Evolutionary conservation across 2,329 filamentous ascomycete genomes (phyloP).

Genomic region (Corniculantispora saksenae): DNA sequence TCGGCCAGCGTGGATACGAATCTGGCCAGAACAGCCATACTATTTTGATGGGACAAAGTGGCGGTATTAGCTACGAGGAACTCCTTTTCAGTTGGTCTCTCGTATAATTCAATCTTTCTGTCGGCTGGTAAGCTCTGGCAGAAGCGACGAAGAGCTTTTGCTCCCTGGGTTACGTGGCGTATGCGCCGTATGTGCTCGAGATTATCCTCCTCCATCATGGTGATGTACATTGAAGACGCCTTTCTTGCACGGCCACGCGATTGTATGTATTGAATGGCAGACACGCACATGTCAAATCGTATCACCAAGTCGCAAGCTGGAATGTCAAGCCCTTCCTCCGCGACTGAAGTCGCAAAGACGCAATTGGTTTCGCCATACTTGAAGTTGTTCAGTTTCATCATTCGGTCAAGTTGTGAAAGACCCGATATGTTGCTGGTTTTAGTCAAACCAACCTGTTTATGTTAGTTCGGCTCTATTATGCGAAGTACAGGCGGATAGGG

Average conservation of each 20-base stretch:
- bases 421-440: slow-evolving; percentile 49
- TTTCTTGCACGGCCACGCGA: slow-evolving; percentile 85
- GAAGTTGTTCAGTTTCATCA: slow-evolving; percentile 69
- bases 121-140: slow-evolving; percentile 75
- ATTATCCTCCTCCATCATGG: slow-evolving; percentile 79
- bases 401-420: slow-evolving; percentile 72
- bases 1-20: slow-evolving; percentile 67
- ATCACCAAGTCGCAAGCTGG: slow-evolving; percentile 68
- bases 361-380: slow-evolving; percentile 61
- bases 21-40: slow-evolving; percentile 68
- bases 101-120: slow-evolving; percentile 49
- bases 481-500: background rate
- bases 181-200: slow-evolving; percentile 57
- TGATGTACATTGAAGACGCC: slow-evolving; percentile 74
- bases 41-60: slow-evolving; percentile 76
- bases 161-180: slow-evolving; percentile 60
- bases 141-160: slow-evolving; percentile 69
- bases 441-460: slow-evolving; percentile 33
- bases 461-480: background rate
- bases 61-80: slow-evolving; percentile 67
- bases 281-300: slow-evolving; percentile 83
- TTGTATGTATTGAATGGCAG: slow-evolving; percentile 93
- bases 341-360: slow-evolving; percentile 66
- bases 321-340: slow-evolving; percentile 68
- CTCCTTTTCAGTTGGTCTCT: slow-evolving; percentile 42